A percentile compares a stretch with the other conserved stretches of the same genome.
Evolutionary conservation across 2,329 filamentous ascomycete genomes (phyloP).

Genomic region (Colletotrichum sp.): DNA sequence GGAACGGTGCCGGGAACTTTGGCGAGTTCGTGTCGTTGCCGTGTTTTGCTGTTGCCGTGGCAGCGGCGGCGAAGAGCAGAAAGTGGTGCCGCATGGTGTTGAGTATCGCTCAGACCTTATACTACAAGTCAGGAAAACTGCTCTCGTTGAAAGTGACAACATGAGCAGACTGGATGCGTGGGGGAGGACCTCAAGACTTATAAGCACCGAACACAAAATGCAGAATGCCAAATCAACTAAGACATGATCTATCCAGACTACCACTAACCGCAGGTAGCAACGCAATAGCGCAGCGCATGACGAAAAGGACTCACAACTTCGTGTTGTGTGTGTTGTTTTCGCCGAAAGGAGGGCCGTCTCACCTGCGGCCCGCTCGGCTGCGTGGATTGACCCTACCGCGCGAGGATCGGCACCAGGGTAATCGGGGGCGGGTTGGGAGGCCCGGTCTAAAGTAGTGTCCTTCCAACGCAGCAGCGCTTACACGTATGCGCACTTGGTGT

Average conservation of each 20-base stretch:
- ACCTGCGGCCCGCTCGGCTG: background rate
- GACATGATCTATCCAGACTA: background rate
- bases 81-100: background rate
- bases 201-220: background rate
- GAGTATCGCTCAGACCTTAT: background rate
- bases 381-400: background rate
- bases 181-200: background rate
- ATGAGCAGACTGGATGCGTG: background rate
- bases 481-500: background rate
- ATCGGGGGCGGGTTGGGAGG: background rate
- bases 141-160: background rate
- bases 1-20: background rate
- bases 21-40: background rate
- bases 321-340: background rate
- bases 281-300: background rate
- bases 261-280: background rate
- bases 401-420: background rate
- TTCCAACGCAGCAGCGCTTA: background rate
- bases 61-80: background rate
- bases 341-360: background rate
- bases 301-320: background rate
- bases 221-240: background rate
- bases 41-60: background rate
- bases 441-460: background rate
- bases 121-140: background rate